A percentile compares a stretch with the other conserved stretches of the same genome.
phyloP scores from a whole-genome alignment of 768 basidiomycete species.

The Podaxis pistillaris region DNA sequence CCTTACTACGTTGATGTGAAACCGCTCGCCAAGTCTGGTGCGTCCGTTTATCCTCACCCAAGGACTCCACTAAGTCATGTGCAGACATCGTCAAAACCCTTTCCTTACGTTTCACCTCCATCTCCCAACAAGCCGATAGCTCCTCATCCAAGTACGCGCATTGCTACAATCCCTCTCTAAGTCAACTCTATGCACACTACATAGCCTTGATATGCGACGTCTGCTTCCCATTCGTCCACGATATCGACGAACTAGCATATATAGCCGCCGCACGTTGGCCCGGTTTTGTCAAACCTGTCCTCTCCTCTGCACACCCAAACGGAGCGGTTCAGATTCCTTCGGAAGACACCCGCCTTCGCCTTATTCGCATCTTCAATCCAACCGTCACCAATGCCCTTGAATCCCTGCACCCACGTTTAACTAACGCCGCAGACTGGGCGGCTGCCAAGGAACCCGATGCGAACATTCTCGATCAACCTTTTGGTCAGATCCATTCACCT shows the following conservation, averaged over 20 bases:
- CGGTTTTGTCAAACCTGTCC: slow-evolving; percentile 67
- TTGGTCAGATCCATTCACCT: slow-evolving; percentile 17
- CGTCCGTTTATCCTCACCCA: slow-evolving; percentile 16
- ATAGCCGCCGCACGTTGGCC: slow-evolving; percentile 81
- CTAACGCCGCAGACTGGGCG: slow-evolving; percentile 66
- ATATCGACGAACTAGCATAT: slow-evolving; percentile 71
- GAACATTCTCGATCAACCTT: slow-evolving; percentile 34
- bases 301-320: slow-evolving; percentile 24
- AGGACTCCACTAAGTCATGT: neutral
- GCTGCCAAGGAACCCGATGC: slow-evolving; percentile 44
- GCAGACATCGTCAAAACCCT: slow-evolving; percentile 36
- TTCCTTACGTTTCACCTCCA: slow-evolving; percentile 33
- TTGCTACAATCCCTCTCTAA: slow-evolving; percentile 55
- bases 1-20: slow-evolving; percentile 65
- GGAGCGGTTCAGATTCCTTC: slow-evolving; percentile 32
- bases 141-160: slow-evolving; percentile 16
- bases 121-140: slow-evolving; percentile 11
- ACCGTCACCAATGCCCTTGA: slow-evolving; percentile 64
- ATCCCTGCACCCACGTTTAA: slow-evolving; percentile 63
- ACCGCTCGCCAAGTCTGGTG: slow-evolving; percentile 57
- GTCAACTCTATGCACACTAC: slow-evolving; percentile 65
- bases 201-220: slow-evolving; percentile 54
- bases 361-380: slow-evolving; percentile 60
- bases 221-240: slow-evolving; percentile 62
- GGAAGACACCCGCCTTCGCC: slow-evolving; percentile 65